Percentiles rank a stretch among this genome's conserved stretches.
Conservation (phyloP, 305 asterid genomes). For the Fraxinus ornus region DNA sequence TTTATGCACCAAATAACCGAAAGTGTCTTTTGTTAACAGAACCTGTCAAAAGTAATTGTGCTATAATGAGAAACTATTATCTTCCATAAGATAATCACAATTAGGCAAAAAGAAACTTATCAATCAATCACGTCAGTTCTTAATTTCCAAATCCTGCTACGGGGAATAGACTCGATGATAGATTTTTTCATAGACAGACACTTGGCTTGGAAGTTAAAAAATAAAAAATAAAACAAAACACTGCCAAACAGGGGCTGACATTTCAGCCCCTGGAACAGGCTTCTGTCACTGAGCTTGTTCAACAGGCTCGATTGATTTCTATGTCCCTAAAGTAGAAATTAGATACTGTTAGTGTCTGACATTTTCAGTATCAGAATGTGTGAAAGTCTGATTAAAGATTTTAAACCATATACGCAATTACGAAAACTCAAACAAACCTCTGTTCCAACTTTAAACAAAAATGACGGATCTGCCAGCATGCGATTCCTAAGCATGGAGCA, state of each 20-base stretch:
- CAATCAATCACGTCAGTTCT: background rate
- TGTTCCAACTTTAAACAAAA: constrained; percentile 83
- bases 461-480: constrained; percentile 88
- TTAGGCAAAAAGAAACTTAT: background rate
- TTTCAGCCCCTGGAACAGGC: too few relatives aligned
- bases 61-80: background rate
- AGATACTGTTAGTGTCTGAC: background rate
- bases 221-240: too few relatives aligned
- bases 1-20: background rate
- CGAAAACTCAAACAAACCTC: constrained; percentile 54
- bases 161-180: too few relatives aligned
- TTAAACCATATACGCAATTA: background rate
- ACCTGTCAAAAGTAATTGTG: background rate
- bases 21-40: background rate
- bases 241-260: too few relatives aligned
- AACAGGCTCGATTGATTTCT: background rate
- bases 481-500: constrained; percentile 77
- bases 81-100: background rate
- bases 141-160: background rate
- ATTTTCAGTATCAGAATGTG: background rate
- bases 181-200: too few relatives aligned
- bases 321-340: background rate
- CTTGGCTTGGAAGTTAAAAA: too few relatives aligned
- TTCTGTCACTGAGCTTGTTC: too few relatives aligned
- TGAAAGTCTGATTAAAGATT: background rate